Conservation (phyloP, 2,329 filamentous ascomycete species). For the Myriosclerotinia curreyana region DNA sequence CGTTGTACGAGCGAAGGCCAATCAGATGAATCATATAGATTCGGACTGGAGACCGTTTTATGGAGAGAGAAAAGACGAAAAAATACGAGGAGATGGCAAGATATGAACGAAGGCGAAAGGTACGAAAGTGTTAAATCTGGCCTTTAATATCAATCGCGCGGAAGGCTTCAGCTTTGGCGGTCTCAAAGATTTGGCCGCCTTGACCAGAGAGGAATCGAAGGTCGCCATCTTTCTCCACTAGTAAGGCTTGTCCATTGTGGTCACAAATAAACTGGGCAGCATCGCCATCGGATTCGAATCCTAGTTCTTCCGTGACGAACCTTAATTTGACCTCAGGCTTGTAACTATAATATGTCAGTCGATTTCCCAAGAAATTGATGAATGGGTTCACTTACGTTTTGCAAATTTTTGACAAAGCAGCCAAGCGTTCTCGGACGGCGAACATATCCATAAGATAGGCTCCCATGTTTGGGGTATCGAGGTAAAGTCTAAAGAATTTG, state of each 20-base stretch:
- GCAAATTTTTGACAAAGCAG: constrained; percentile 87
- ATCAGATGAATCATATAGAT: constrained; percentile 13
- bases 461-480: constrained; percentile 93
- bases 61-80: constrained; percentile 21
- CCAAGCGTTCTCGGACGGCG: constrained; percentile 86
- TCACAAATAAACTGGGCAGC: constrained; percentile 88
- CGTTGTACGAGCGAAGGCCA: constrained; percentile 13
- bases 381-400: constrained; percentile 70
- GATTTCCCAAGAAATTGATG: background rate
- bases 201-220: constrained; percentile 73
- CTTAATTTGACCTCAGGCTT: constrained; percentile 85
- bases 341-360: constrained; percentile 66
- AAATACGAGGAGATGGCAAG: constrained; percentile 20
- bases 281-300: constrained; percentile 89
- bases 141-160: constrained; percentile 93
- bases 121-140: constrained; percentile 62
- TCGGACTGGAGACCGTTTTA: constrained; percentile 5
- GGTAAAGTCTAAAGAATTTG: constrained; percentile 94
- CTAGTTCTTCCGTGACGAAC: constrained; percentile 93
- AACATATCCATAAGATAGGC: constrained; percentile 99
- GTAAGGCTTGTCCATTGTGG: constrained; percentile 68
- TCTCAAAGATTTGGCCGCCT: constrained; percentile 70
- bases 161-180: constrained; percentile 70
- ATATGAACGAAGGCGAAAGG: constrained; percentile 22
- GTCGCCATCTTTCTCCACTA: constrained; percentile 72